Evolutionary conservation across 2,329 filamentous ascomycete species (phyloP).

Genomic region (Ophiocordyceps sinensis): DNA sequence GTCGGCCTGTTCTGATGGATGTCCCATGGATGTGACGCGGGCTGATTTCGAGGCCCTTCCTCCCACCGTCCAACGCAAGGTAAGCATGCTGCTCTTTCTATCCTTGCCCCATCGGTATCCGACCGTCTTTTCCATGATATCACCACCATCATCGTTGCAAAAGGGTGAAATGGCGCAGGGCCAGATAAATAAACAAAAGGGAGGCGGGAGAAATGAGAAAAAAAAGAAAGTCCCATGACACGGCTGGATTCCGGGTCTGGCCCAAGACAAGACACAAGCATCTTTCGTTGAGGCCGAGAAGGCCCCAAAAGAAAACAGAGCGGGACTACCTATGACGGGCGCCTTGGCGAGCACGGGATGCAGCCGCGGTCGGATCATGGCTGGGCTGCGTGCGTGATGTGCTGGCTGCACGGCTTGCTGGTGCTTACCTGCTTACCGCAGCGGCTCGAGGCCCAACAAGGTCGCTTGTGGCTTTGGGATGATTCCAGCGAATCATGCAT

Average conservation of each 20-base stretch:
- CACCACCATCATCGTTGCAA: too few species aligned
- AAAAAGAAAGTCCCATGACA: too few species aligned
- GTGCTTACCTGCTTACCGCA: not conserved
- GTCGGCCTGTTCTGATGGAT: constrained; percentile 2
- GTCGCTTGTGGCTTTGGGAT: not conserved
- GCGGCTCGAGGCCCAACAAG: too few species aligned
- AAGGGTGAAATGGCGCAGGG: not conserved
- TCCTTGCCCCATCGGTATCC: too few species aligned
- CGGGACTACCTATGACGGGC: not conserved
- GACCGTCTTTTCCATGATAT: too few species aligned
- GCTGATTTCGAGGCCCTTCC: constrained; percentile 36
- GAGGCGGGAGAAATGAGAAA: too few species aligned
- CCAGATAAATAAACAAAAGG: not conserved
- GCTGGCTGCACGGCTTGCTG: too few species aligned
- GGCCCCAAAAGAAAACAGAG: too few species aligned
- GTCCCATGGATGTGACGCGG: constrained; percentile 17
- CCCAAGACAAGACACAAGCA: too few species aligned
- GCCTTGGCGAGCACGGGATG: not conserved
- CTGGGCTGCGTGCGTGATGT: not conserved
- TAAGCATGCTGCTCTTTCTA: constrained; percentile 19
- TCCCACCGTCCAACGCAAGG: constrained; percentile 41
- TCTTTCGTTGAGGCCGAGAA: too few species aligned
- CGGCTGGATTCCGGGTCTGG: too few species aligned
- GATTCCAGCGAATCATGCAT: not conserved
- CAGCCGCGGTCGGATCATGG: not conserved